Evolutionary conservation across 2,329 filamentous ascomycete genomes (phyloP).

Genomic region (Bertia moriformis): DNA sequence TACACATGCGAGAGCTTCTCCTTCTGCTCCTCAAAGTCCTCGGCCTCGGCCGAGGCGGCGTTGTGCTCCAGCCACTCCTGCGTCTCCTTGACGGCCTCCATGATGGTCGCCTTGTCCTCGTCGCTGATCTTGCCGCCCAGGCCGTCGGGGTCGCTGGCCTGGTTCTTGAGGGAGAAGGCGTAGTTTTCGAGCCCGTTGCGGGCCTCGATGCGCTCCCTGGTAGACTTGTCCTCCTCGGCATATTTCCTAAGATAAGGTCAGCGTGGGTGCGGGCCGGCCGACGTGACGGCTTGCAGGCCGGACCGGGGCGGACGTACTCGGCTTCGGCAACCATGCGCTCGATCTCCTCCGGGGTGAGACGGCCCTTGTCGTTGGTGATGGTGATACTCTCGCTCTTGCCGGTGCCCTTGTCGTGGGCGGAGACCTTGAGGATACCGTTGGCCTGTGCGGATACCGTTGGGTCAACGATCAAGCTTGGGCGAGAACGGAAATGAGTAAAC

Average conservation of each 20-base stretch:
- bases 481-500: too few relatives aligned
- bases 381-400: conserved; percentile 64
- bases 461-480: too few relatives aligned
- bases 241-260: conserved; percentile 31
- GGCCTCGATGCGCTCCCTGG: conserved; percentile 58
- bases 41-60: conserved; percentile 45
- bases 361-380: conserved; percentile 69
- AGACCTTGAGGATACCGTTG: conserved; percentile 65
- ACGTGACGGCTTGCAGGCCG: too few relatives aligned
- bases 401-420: conserved; percentile 62
- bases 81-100: conserved; percentile 62
- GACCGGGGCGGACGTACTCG: conserved; percentile 24
- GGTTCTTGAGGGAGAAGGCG: conserved; percentile 65
- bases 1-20: conserved; percentile 56
- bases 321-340: conserved; percentile 68
- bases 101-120: conserved; percentile 62
- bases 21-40: conserved; percentile 68
- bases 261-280: too few relatives aligned
- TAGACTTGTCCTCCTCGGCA: conserved; percentile 65
- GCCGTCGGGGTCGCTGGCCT: conserved; percentile 61
- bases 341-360: conserved; percentile 60
- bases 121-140: conserved; percentile 67
- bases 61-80: conserved; percentile 65
- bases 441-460: too few relatives aligned
- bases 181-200: conserved; percentile 68